phyloP scores from a whole-genome alignment of 495 filamentous ascomycete genomes.

The Beverwykella pulmonaria region DNA sequence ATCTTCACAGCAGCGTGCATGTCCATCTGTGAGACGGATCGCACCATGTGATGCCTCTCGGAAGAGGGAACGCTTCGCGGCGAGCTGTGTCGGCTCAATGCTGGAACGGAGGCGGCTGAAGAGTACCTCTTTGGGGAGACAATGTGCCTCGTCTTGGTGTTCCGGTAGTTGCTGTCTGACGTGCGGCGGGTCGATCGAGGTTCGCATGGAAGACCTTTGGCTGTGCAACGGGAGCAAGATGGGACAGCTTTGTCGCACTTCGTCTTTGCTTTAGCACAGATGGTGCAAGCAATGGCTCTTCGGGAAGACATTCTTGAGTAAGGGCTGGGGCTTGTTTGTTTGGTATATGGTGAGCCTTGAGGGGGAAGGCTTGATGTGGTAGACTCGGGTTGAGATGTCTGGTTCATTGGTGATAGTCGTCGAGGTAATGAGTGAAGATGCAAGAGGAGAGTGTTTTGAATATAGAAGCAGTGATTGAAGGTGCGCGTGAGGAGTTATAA shows the following conservation, averaged over 20 bases:
- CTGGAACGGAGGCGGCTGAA: constrained; percentile 29
- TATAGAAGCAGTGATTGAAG: not conserved
- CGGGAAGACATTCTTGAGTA: constrained; percentile 31
- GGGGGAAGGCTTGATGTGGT: constrained; percentile 14
- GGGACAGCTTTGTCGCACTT: constrained; percentile 43
- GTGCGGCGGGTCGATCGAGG: constrained; percentile 38
- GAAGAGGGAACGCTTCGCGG: constrained; percentile 31
- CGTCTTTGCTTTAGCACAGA: constrained; percentile 61
- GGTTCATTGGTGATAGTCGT: constrained; percentile 17
- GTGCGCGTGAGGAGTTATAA: constrained; percentile 10
- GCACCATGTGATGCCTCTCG: constrained; percentile 15
- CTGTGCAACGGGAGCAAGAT: constrained; percentile 37
- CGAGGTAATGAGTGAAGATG: constrained; percentile 5
- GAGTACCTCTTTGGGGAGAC: constrained; percentile 32
- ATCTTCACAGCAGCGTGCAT: constrained; percentile 23
- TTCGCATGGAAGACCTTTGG: constrained; percentile 38
- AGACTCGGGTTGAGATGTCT: constrained; percentile 9
- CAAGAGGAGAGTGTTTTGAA: not conserved
- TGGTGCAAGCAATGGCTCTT: constrained; percentile 57
- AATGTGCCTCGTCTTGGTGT: constrained; percentile 29
- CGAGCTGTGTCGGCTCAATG: constrained; percentile 22
- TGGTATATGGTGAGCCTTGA: constrained; percentile 23
- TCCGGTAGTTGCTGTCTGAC: constrained; percentile 35
- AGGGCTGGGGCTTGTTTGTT: constrained; percentile 6
- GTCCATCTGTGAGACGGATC: constrained; percentile 31